Conservation (phyloP, 768 basidiomycete genomes). For the Psilocybe sp. region DNA sequence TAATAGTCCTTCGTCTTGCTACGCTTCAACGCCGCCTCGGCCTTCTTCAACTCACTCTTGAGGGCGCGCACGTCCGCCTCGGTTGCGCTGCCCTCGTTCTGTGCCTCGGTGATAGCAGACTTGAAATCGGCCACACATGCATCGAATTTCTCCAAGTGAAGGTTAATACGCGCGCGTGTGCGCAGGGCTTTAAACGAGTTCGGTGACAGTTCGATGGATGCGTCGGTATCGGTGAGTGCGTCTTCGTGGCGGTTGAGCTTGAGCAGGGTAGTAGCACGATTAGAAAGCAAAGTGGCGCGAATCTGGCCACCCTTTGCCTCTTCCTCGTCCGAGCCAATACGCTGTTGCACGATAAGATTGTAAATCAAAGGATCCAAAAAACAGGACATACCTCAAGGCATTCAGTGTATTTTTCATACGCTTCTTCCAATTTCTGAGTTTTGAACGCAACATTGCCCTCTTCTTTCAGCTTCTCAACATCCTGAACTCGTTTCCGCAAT, state of each 20-base stretch:
- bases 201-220: slow-evolving; percentile 59
- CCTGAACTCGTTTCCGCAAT: slow-evolving; percentile 75
- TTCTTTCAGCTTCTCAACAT: slow-evolving; percentile 80
- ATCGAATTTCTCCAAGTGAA: slow-evolving; percentile 75
- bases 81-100: slow-evolving; percentile 50
- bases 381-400: slow-evolving; percentile 58
- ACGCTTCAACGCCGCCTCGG: slow-evolving; percentile 77
- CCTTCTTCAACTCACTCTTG: slow-evolving; percentile 69
- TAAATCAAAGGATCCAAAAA: not conserved
- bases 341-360: slow-evolving; percentile 31
- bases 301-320: slow-evolving; percentile 82
- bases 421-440: slow-evolving; percentile 51
- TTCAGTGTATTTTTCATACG: slow-evolving; percentile 66
- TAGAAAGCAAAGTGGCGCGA: slow-evolving; percentile 75
- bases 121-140: slow-evolving; percentile 73
- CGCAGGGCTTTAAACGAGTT: slow-evolving; percentile 83
- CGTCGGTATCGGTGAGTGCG: slow-evolving; percentile 69
- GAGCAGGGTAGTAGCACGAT: slow-evolving; percentile 77
- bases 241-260: slow-evolving; percentile 71
- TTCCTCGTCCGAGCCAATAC: slow-evolving; percentile 62
- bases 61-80: slow-evolving; percentile 64
- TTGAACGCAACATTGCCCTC: slow-evolving; percentile 84
- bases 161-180: slow-evolving; percentile 77
- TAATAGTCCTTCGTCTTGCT: slow-evolving; percentile 92
- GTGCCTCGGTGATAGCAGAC: slow-evolving; percentile 71